Evolutionary conservation across 23 red algal species (phyloP).

Genomic region (Pyropia haitanensis): DNA sequence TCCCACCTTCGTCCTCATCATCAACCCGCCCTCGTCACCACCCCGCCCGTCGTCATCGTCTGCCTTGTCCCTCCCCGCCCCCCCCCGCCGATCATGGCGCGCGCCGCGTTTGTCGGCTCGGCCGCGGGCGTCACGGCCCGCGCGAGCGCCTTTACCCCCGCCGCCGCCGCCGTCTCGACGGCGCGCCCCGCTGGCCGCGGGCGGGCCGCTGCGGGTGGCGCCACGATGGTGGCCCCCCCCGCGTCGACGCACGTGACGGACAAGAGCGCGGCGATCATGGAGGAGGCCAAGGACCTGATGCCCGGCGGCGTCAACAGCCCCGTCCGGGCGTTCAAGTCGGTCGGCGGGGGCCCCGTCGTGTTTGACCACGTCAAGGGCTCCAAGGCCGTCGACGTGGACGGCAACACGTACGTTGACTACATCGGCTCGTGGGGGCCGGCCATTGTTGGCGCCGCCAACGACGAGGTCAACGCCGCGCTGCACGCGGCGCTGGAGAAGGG

Average conservation of each 20-base stretch:
- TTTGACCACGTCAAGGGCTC: conserved; percentile 90
- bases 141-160: too few species aligned
- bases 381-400: conserved; percentile 91
- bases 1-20: too few species aligned
- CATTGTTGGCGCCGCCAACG: conserved; percentile 87
- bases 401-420: conserved; percentile 98
- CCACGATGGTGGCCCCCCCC: conserved; percentile 31
- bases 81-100: too few species aligned
- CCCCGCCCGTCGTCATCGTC: too few species aligned
- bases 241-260: conserved; percentile 55
- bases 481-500: conserved; percentile 70
- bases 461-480: conserved; percentile 86
- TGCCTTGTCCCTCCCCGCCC: too few species aligned
- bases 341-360: conserved; percentile 86
- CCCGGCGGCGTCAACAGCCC: conserved; percentile 91
- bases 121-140: too few species aligned
- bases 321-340: conserved; percentile 92
- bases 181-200: too few species aligned
- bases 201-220: too few species aligned
- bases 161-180: too few species aligned
- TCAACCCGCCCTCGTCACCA: too few species aligned
- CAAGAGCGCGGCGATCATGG: conserved; percentile 59
- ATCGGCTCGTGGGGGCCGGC: conserved; percentile 95
- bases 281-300: conserved; percentile 84
- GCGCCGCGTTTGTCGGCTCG: too few species aligned